Evolutionary conservation across 2,329 filamentous ascomycete species (phyloP).

Genomic region (Sclerotinia glacialis): DNA sequence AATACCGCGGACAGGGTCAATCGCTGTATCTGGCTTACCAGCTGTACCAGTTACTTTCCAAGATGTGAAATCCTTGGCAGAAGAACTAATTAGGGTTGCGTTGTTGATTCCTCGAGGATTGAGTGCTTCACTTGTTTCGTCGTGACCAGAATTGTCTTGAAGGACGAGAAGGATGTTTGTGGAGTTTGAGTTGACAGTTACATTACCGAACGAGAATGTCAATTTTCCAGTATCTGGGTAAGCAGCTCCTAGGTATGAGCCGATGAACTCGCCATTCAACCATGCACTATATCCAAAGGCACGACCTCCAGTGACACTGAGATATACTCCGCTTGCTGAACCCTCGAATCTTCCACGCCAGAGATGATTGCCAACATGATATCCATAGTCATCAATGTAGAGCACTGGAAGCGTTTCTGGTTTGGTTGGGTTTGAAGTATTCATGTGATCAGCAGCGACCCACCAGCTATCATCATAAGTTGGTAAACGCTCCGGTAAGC

Average conservation of each 20-base stretch:
- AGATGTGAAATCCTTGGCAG: conserved; percentile 28
- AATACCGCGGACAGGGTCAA: conserved; percentile 53
- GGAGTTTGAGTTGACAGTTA: conserved; percentile 40
- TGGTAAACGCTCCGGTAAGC: conserved; percentile 44
- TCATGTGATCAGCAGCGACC: conserved; percentile 18
- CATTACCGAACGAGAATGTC: conserved; percentile 39
- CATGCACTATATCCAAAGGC: conserved; percentile 25
- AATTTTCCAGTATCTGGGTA: conserved; percentile 38
- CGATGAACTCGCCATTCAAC: conserved; percentile 55
- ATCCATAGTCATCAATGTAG: conserved; percentile 47
- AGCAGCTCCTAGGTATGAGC: conserved; percentile 47
- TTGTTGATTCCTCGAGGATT: conserved; percentile 52
- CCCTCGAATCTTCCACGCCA: conserved; percentile 41
- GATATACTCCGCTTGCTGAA: conserved; percentile 35
- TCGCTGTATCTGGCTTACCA: conserved; percentile 44
- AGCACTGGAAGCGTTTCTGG: conserved; percentile 46
- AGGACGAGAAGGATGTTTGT: conserved; percentile 52
- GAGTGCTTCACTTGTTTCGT: conserved; percentile 48
- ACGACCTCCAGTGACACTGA: conserved; percentile 25
- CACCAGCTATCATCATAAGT: conserved; percentile 43
- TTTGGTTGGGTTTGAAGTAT: conserved; percentile 38
- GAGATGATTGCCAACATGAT: conserved; percentile 45
- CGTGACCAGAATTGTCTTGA: conserved; percentile 59
- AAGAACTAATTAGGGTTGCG: conserved; percentile 46
- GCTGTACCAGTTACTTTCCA: conserved; percentile 60